Evolutionary conservation across 257 asterid species (phyloP), one percentile per base, ranked within the genome.

Genomic region (Primulina eburnea): DNA sequence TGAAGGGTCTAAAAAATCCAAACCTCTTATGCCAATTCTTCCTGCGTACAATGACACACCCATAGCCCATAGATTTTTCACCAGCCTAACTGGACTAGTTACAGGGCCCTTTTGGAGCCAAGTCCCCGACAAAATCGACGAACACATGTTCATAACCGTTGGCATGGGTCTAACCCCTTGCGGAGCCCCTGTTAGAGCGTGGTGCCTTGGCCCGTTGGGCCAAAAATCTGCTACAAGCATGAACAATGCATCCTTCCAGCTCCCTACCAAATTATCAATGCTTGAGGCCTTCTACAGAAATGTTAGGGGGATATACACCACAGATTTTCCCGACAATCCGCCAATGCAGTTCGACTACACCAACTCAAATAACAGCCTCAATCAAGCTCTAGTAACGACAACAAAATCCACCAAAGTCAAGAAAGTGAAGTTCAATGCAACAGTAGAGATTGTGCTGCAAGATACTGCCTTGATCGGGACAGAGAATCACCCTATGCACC

Each of bases 41-140:
- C 97, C 97, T 0, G 87, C 90, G 11, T 83, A 79, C 67, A 84
- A 88, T 65, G 97, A 90, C 77, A 90, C 92, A 0, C 84, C 86
- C 1, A 90, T 94, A 0, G 97, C 96, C 67, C 80, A 87, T 62
- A 81, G 11, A 50, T 87, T 90, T 47, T 79, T n/a, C 72, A 72
- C 43, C 70, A 87, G 81, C 65, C 60, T 88, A n/a, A 90, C 97
- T 0, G 88, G 81, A 8, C 84, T 90, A 0, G 77, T 72, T 14
- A 78, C 77, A 1, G 38, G 79, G 18, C 95, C 82, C 0, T 88
- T 88, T 28, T 88, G 90, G 93, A 4, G 2, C 0, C 82, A 81
- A 0, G 87, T 83, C 6, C 94, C 95, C 0, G 60, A 64, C 0
- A 11, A 47, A 0, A 75, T 90, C 26, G 92, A 88, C 35, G 84